A percentile compares a stretch with the other conserved stretches of the same genome.
Conservation (phyloP, 805 yeast genomes). For the Sugiyamaella valdiviana region DNA sequence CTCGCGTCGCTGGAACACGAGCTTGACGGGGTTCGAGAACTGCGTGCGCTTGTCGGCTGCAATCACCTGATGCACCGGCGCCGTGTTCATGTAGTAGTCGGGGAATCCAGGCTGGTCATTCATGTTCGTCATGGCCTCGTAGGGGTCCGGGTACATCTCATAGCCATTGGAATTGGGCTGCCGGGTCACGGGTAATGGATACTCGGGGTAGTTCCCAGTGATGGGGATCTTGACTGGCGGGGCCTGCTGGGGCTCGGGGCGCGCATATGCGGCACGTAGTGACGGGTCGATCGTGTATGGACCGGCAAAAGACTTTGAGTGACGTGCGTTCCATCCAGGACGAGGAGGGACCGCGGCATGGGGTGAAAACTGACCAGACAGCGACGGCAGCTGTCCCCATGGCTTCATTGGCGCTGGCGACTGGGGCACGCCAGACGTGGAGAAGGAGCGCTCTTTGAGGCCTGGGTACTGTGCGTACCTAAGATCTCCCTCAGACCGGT, state of each 20-base stretch:
- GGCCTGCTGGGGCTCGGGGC: background rate
- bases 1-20: conserved; percentile 11
- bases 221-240: conserved; percentile 6
- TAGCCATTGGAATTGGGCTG: background rate
- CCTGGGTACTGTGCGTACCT: background rate
- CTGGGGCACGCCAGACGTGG: background rate
- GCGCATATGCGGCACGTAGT: background rate
- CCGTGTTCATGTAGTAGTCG: conserved; percentile 3
- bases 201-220: conserved; percentile 3
- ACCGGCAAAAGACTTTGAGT: background rate
- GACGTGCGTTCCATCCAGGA: background rate
- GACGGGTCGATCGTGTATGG: background rate
- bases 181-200: conserved; percentile 2
- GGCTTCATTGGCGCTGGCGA: background rate
- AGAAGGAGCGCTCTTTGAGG: background rate
- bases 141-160: background rate
- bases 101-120: conserved; percentile 2
- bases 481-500: background rate
- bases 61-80: conserved; percentile 5
- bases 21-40: conserved; percentile 11
- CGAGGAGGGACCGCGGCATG: background rate
- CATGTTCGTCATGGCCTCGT: background rate
- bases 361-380: background rate
- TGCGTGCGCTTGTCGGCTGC: conserved; percentile 7
- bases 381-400: background rate